Conservation (phyloP, 768 basidiomycete species). For the Cubamyces sp. region DNA sequence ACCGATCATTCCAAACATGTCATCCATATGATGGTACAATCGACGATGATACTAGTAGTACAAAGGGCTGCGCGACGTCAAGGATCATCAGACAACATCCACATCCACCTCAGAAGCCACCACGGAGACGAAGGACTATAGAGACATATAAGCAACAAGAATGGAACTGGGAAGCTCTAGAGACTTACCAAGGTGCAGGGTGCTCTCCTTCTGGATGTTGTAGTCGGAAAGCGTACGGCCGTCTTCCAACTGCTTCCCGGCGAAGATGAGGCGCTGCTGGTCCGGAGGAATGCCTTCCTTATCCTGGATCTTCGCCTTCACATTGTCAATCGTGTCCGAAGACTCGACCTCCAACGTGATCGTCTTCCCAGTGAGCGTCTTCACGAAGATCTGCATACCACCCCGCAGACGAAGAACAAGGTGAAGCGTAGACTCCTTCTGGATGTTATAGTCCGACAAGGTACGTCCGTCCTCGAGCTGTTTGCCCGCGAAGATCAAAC, state of each 20-base stretch:
- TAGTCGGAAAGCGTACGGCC: conserved; percentile 39
- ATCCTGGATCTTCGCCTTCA: conserved; percentile 40
- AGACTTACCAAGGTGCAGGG: conserved; percentile 39
- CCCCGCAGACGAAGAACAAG: conserved; percentile 45
- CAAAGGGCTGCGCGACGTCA: conserved; percentile 1
- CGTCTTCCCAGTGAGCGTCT: conserved; percentile 55
- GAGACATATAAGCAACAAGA: neutral
- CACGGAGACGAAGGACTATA: conserved; percentile 66
- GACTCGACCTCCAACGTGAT: conserved; percentile 59
- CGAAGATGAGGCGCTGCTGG: conserved; percentile 39
- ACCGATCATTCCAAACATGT: neutral
- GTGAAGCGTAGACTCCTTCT: conserved; percentile 80
- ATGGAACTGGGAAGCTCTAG: neutral
- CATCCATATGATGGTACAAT: conserved; percentile 5
- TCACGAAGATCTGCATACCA: conserved; percentile 54
- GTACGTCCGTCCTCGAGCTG: conserved; percentile 95
- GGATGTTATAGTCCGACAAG: conserved; percentile 77
- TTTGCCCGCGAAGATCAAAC: conserved; percentile 92
- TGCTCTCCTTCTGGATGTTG: conserved; percentile 42
- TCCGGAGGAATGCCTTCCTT: conserved; percentile 40
- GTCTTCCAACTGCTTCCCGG: conserved; percentile 40
- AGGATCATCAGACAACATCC: neutral
- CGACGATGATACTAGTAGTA: conserved; percentile 12
- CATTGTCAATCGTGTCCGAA: conserved; percentile 40
- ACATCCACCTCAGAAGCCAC: conserved; percentile 54